phyloP scores from a whole-genome alignment of 768 basidiomycete genomes.

The Boletus barrowsii region DNA sequence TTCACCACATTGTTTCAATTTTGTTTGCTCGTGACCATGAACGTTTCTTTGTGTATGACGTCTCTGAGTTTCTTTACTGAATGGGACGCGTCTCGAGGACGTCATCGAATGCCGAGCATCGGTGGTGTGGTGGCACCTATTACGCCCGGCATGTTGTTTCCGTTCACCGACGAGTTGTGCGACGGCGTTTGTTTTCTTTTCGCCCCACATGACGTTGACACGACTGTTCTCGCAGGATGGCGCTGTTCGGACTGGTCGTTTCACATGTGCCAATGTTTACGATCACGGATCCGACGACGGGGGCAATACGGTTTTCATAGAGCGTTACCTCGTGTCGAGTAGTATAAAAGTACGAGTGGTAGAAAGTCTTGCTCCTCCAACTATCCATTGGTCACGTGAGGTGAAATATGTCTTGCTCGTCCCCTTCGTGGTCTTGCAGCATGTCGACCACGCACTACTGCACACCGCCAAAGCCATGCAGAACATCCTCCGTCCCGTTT shows the following conservation, averaged over 20 bases:
- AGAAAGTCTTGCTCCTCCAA: no score
- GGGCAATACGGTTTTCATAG: constrained; percentile 32
- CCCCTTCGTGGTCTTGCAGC: constrained; percentile 16
- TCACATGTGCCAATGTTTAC: constrained; percentile 32
- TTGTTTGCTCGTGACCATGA: no score
- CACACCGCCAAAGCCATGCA: constrained; percentile 18
- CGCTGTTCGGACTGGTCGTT: constrained; percentile 29
- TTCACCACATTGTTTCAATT: no score
- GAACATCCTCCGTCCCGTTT: constrained; percentile 14
- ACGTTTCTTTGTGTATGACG: constrained; percentile 8
- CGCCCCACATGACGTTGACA: constrained; percentile 23
- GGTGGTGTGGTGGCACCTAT: constrained; percentile 20
- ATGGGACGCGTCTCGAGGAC: background rate
- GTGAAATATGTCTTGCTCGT: no score
- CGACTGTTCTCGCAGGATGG: constrained; percentile 33
- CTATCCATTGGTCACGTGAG: constrained; percentile 28
- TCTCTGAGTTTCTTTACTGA: constrained; percentile 3
- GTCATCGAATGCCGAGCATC: constrained; percentile 6
- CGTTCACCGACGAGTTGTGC: constrained; percentile 18
- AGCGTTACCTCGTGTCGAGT: constrained; percentile 16
- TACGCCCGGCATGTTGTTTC: constrained; percentile 10
- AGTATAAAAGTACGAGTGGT: constrained; percentile 6
- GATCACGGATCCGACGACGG: constrained; percentile 32
- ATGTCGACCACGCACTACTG: constrained; percentile 28
- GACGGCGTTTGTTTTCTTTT: constrained; percentile 4